phyloP scores from a whole-genome alignment of 768 basidiomycete genomes.

The Leccinum subgranulosum region DNA sequence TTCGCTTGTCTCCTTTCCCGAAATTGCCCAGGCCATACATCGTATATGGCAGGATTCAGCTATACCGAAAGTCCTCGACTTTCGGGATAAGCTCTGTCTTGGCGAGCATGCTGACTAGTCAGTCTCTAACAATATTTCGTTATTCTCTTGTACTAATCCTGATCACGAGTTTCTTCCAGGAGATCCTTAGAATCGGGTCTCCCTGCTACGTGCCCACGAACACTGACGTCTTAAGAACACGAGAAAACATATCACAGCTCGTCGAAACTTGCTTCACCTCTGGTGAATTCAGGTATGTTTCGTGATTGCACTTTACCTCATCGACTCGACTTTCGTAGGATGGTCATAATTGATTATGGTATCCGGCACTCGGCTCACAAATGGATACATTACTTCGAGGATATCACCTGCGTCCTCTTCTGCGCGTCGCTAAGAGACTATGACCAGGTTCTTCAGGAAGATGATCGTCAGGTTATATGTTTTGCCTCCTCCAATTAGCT shows the following conservation, averaged over 20 bases:
- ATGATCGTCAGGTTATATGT: not conserved
- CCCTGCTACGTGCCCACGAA: not conserved
- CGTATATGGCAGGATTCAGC: conserved; percentile 1
- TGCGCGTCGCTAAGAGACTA: not conserved
- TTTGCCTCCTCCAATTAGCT: not conserved
- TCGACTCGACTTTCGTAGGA: not conserved
- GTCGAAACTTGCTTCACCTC: not conserved
- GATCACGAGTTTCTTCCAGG: not conserved
- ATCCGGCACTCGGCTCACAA: not conserved
- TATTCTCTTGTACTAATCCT: not conserved
- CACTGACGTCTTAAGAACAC: not conserved
- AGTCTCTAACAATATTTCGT: not conserved
- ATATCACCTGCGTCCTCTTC: not conserved
- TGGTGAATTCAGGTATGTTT: not conserved
- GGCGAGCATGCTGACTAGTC: not conserved
- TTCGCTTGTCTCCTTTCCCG: not conserved
- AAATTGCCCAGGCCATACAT: conserved; percentile 2
- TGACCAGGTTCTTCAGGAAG: not conserved
- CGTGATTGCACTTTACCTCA: too few relatives aligned
- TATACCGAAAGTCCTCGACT: not conserved
- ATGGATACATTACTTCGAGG: not conserved
- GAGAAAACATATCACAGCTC: not conserved
- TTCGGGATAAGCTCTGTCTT: not conserved
- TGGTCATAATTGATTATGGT: not conserved
- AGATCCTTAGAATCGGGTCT: conserved; percentile 3